phyloP scores from a whole-genome alignment of 176 grass and related monocot species.

The Aegilops umbellulata region DNA sequence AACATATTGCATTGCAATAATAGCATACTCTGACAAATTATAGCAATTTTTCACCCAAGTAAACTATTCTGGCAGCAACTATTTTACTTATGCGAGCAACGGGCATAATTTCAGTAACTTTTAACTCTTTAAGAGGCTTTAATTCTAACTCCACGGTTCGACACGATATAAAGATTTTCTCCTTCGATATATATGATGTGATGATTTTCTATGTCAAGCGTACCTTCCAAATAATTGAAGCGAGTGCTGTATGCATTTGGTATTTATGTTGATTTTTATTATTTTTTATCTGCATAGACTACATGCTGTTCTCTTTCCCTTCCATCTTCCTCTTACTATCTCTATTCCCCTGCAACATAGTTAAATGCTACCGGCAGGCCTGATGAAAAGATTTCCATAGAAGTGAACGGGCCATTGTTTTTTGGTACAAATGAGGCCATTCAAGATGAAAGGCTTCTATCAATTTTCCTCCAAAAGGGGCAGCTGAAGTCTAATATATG shows the following conservation, averaged over 20 bases:
- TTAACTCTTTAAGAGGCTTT: neutral
- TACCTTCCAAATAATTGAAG: neutral
- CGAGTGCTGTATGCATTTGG: neutral
- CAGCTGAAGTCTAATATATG: slow-evolving; percentile 89
- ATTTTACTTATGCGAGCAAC: neutral
- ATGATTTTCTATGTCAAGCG: slow-evolving; percentile 10
- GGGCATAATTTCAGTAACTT: neutral
- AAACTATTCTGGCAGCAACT: neutral
- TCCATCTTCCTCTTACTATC: slow-evolving; percentile 26
- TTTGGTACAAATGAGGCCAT: slow-evolving; percentile 53
- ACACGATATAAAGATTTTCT: neutral
- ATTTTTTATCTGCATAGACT: slow-evolving; percentile 9
- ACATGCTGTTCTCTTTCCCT: neutral
- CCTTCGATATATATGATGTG: slow-evolving; percentile 18
- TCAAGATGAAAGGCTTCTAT: slow-evolving; percentile 64
- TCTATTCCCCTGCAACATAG: slow-evolving; percentile 46
- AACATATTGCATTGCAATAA: neutral
- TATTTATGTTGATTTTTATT: slow-evolving; percentile 21
- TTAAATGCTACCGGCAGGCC: slow-evolving; percentile 90
- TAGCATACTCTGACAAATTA: neutral
- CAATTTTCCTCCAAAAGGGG: slow-evolving; percentile 92
- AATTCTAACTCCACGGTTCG: neutral
- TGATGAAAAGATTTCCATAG: slow-evolving; percentile 87
- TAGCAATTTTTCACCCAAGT: neutral
- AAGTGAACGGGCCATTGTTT: slow-evolving; percentile 78